Conservation (phyloP, 768 basidiomycete species). For the Lactifluus pinguis region DNA sequence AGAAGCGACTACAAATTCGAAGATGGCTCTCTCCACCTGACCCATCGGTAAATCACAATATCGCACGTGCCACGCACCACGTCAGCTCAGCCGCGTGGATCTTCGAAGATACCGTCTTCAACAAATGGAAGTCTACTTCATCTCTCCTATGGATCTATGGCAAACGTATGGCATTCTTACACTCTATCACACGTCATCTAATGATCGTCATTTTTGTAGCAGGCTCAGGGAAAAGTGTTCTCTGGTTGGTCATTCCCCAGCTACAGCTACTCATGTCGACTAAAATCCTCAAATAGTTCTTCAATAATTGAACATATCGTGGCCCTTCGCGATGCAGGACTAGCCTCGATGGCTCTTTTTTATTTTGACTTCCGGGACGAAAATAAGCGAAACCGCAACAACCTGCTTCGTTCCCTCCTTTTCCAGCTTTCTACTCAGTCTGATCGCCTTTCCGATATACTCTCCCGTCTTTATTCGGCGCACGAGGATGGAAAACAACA, state of each 20-base stretch:
- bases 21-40: constrained; percentile 1
- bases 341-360: neutral
- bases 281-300: neutral
- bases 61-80: neutral
- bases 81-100: neutral
- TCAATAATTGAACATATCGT: neutral
- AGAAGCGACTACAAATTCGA: neutral
- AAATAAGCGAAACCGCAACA: neutral
- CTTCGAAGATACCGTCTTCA: neutral
- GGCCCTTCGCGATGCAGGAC: neutral
- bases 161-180: neutral
- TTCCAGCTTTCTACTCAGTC: neutral
- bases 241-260: neutral
- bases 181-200: too few relatives aligned
- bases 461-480: neutral
- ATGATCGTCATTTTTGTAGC: neutral
- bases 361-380: neutral
- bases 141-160: neutral
- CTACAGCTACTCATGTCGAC: neutral
- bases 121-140: neutral
- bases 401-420: neutral
- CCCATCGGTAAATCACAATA: neutral
- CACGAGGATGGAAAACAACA: neutral
- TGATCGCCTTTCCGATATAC: neutral
- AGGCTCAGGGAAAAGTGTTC: neutral